Base-by-base conservation (phyloP, 495 filamentous ascomycete species). In the Hypoxylon trugodes region DNA sequence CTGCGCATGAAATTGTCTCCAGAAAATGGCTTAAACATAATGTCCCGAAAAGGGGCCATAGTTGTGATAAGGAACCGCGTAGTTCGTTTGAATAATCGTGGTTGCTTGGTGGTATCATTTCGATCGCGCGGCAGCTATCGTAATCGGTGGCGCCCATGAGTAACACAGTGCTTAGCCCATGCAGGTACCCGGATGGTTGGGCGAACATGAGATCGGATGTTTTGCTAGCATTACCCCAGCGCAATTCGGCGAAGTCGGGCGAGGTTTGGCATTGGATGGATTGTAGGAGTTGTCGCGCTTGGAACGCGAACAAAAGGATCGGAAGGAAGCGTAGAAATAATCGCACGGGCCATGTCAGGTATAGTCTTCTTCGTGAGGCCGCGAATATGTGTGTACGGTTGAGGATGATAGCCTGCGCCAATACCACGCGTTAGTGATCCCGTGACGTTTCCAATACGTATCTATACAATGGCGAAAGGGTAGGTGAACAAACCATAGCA, bases 311-410 rank as follows among this genome's bases (percentile, higher is more conserved):
- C 0, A 96, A 77, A 4, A 90, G 10, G n/a, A 96, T 89, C 0
- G 93, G 92, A 6, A 87, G 69, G 16, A 91, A 77, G 33, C 95
- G 90, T 9, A 98, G 75, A 0, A 84, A 73, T 4, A 96, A 75
- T 3, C 95, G 88, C 33, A 90, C 74, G 26, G 84, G 81, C 86
- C 90, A 92, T 28, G 81, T 79, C 0, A 98, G 78, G 5, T 79
- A 81, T 4, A 97, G 79, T 24, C 89, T 88, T 30, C 92, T 83
- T 35, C 95, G 82, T 4, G 91, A 90, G 0, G 93, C 94, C 30
- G 94, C 93, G 73, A 96, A 98, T 49, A 98, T 91, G 33, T 92
- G 88, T 9, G 95, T 93, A 36, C 95, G 87, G 76, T 98, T 97
- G 25, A 97, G 80, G 60, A 98, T 74, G 54, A 98, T 82, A 45